Evolutionary conservation across 2,329 filamentous ascomycete genomes (phyloP).

Genomic region (Myriosclerotinia duriaeana): DNA sequence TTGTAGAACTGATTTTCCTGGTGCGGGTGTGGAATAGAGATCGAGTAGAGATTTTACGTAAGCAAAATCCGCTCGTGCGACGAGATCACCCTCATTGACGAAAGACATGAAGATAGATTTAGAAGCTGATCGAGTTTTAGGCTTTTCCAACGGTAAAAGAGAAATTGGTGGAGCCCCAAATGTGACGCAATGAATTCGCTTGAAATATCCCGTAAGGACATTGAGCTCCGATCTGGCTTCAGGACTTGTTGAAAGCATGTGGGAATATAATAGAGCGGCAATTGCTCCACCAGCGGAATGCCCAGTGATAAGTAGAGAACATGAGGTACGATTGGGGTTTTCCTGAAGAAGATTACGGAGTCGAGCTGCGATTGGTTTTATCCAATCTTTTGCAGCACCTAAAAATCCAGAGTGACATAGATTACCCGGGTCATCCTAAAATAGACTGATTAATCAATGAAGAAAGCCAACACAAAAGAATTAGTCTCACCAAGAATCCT

Average conservation of each 20-base stretch:
- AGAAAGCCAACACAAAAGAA: background rate
- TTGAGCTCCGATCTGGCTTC: conserved; percentile 66
- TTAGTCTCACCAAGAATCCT: conserved; percentile 59
- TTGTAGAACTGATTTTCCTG: conserved; percentile 27
- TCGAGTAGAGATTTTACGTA: conserved; percentile 73
- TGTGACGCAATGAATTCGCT: conserved; percentile 77
- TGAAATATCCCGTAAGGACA: conserved; percentile 67
- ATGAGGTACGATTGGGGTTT: conserved; percentile 63
- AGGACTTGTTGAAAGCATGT: conserved; percentile 67
- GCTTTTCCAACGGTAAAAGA: conserved; percentile 65
- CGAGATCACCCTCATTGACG: conserved; percentile 83
- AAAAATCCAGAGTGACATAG: conserved; percentile 81
- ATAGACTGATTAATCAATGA: background rate
- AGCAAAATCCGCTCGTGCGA: conserved; percentile 71
- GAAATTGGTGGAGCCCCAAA: conserved; percentile 82
- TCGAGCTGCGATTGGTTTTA: conserved; percentile 67
- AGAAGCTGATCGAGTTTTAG: conserved; percentile 48
- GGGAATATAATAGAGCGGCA: conserved; percentile 73
- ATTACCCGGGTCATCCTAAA: conserved; percentile 69
- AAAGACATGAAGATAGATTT: conserved; percentile 78
- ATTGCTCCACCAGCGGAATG: conserved; percentile 86
- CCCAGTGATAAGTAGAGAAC: conserved; percentile 78
- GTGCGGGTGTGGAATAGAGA: conserved; percentile 60
- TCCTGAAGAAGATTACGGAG: conserved; percentile 70
- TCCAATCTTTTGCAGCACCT: conserved; percentile 71